Percentiles rank a stretch among this genome's conserved stretches.
Conservation (phyloP, 805 yeast species). For the Candida ficus region DNA sequence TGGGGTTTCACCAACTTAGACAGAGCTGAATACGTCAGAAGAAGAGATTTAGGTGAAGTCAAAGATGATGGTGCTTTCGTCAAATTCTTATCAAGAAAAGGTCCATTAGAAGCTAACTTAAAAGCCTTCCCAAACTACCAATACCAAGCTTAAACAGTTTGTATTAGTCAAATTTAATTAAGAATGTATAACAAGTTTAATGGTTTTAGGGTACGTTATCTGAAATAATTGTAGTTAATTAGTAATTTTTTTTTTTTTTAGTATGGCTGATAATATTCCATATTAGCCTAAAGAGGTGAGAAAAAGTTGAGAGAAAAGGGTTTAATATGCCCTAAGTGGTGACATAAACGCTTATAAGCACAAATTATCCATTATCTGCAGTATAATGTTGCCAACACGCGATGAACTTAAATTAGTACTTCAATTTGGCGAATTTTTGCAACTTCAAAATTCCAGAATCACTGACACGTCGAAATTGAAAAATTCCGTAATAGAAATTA, state of each 20-base stretch:
- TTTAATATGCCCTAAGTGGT: too few relatives aligned
- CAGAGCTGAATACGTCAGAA: constrained; percentile 95
- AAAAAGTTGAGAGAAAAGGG: too few relatives aligned
- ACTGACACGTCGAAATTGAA: neutral
- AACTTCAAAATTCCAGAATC: too few relatives aligned
- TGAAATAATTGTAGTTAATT: neutral
- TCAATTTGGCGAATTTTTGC: too few relatives aligned
- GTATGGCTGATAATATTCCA: too few relatives aligned
- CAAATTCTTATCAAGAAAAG: constrained; percentile 96
- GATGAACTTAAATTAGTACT: too few relatives aligned
- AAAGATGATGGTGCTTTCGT: constrained; percentile 99
- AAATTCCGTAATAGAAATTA: too few relatives aligned
- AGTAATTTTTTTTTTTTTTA: too few relatives aligned
- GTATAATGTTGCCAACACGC: neutral
- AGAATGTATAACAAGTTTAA: constrained; percentile 3
- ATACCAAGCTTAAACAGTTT: constrained; percentile 33
- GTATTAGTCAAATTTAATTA: constrained; percentile 6
- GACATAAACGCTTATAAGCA: too few relatives aligned
- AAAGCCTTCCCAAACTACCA: constrained; percentile 84
- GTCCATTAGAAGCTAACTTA: constrained; percentile 89
- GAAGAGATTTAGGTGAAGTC: constrained; percentile 91
- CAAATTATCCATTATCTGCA: too few relatives aligned
- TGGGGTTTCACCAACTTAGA: constrained; percentile 99
- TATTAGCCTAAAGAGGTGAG: too few relatives aligned
- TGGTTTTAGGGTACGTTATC: constrained; percentile 1